These are phyloP conservation scores for Simplicillium sp. DNA, from an alignment of 2,329 filamentous ascomycete species.

Conservation along the genomic window DNA sequence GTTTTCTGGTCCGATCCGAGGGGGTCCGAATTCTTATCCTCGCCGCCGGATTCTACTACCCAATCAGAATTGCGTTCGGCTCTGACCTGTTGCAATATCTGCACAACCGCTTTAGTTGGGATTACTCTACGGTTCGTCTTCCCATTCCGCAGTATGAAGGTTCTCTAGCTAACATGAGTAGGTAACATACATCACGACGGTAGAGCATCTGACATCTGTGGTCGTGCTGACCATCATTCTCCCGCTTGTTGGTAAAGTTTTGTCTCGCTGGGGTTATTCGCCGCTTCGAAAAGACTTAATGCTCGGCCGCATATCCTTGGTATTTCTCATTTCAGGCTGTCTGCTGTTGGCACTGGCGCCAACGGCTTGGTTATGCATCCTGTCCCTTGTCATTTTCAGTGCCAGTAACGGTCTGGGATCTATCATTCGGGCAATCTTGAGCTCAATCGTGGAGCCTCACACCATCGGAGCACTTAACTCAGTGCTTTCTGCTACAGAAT, in stretches of 20 bases:
- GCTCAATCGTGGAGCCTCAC: constrained; percentile 40
- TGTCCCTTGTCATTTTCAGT: constrained; percentile 33
- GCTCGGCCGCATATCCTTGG: constrained; percentile 24
- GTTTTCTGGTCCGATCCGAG: constrained; percentile 28
- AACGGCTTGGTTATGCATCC: constrained; percentile 22
- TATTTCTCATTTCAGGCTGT: constrained; percentile 21
- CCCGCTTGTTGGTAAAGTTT: constrained; percentile 20
- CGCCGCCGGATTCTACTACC: constrained; percentile 16
- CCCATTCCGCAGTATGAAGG: constrained; percentile 4
- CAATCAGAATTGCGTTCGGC: constrained; percentile 19
- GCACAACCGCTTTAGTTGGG: constrained; percentile 39
- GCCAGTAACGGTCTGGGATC: constrained; percentile 33
- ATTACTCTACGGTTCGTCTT: constrained; percentile 28
- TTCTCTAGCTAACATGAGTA: constrained; percentile 7
- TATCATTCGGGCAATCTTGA: constrained; percentile 39
- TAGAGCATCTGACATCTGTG: constrained; percentile 26
- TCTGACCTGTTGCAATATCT: constrained; percentile 41
- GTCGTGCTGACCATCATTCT: constrained; percentile 27
- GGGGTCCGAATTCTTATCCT: constrained; percentile 27
- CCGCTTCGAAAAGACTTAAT: constrained; percentile 28
- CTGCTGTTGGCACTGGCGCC: constrained; percentile 26
- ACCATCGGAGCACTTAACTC: constrained; percentile 46
- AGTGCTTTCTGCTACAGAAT: constrained; percentile 39
- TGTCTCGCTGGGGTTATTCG: constrained; percentile 19
- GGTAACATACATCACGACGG: constrained; percentile 31